Conservation (phyloP, 2,329 filamentous ascomycete genomes). For the Ceratocystis cacaofunesta region DNA sequence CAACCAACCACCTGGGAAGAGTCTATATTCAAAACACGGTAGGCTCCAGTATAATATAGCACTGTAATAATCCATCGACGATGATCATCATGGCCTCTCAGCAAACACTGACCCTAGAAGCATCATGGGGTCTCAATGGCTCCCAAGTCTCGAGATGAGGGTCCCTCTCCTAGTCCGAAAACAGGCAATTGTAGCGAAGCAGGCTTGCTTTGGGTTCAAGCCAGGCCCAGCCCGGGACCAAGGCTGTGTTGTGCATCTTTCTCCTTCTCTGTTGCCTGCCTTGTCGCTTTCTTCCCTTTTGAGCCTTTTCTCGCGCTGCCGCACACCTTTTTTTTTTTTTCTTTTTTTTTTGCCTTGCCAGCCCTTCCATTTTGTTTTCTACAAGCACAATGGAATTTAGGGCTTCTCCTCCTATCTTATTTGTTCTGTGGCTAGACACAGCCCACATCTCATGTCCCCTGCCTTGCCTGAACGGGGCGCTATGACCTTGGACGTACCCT, state of each 20-base stretch:
- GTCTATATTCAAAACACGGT: too few species aligned
- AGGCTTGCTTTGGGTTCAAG: not conserved
- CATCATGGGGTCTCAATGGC: not conserved
- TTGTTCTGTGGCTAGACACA: not conserved
- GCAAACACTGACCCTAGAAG: not conserved
- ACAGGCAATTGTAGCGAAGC: not conserved
- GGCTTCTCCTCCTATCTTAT: not conserved
- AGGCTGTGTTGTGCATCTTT: not conserved
- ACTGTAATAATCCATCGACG: not conserved
- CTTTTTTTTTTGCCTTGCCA: not conserved
- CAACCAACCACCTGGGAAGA: not conserved
- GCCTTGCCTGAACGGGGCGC: not conserved
- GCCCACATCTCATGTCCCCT: not conserved
- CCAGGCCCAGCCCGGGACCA: not conserved
- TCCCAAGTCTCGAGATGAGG: not conserved
- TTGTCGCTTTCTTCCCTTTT: not conserved
- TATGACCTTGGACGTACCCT: not conserved
- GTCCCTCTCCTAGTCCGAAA: not conserved
- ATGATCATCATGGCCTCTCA: not conserved
- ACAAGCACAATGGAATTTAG: not conserved
- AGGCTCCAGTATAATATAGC: not conserved
- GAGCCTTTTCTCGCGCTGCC: not conserved
- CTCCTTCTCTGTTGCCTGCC: not conserved
- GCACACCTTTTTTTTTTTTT: not conserved
- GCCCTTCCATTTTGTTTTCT: not conserved